Percentiles rank a stretch among this genome's conserved stretches.
phyloP scores from a whole-genome alignment of 2,329 filamentous ascomycete species.

The Hypoxylon sp. region DNA sequence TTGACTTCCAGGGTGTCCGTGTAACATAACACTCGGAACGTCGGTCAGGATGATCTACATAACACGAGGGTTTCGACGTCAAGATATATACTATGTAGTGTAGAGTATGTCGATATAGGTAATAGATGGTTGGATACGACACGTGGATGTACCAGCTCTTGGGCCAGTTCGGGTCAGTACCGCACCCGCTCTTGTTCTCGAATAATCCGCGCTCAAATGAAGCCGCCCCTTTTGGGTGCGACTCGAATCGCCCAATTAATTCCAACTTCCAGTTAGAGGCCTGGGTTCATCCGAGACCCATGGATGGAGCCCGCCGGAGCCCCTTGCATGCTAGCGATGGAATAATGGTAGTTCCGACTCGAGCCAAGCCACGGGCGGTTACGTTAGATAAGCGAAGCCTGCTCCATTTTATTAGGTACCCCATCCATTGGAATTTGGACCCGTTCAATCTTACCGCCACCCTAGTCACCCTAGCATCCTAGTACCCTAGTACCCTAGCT shows the following conservation, averaged over 20 bases:
- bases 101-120: neutral
- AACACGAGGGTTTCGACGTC: constrained; percentile 1
- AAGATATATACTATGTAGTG: neutral
- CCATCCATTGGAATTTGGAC: constrained; percentile 16
- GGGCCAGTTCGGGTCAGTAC: constrained; percentile 2
- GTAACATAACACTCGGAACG: neutral
- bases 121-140: constrained; percentile 1
- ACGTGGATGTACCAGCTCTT: constrained; percentile 5
- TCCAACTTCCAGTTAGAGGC: neutral
- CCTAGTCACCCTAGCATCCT: too few species aligned
- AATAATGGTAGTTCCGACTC: constrained; percentile 14
- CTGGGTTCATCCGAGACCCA: neutral
- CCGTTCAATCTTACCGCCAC: neutral
- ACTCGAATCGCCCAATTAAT: neutral
- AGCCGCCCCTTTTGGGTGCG: neutral
- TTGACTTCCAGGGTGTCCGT: neutral
- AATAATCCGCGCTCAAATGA: neutral
- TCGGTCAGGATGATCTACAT: constrained; percentile 11
- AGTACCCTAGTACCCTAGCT: too few species aligned
- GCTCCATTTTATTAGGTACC: constrained; percentile 3
- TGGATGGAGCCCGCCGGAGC: neutral
- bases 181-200: constrained; percentile 10
- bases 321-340: neutral
- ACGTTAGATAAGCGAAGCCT: constrained; percentile 15
- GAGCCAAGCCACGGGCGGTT: neutral